Base-by-base conservation (phyloP, 768 basidiomycete genomes). In the Termitomyces sp. region DNA sequence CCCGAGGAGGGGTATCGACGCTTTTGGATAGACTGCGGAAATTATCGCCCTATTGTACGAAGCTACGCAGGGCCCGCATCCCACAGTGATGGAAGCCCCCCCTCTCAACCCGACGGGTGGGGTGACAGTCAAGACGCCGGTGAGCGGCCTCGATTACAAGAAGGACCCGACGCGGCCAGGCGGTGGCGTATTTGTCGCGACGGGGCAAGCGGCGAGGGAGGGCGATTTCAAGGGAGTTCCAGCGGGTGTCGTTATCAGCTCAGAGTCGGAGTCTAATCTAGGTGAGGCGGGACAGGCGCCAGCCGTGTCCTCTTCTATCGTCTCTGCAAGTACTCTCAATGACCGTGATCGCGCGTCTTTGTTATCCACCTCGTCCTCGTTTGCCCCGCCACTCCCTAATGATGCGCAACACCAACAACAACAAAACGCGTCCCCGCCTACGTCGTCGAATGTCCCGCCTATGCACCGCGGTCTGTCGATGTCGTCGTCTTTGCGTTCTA, bases 11-110 rank as follows among this genome's bases (percentile, higher is more conserved):
- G n/a, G 50, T n/a, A 47, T 59, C 57, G 48, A 60, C 41, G 20
- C 7, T 51, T n/a, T 20, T 12, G 43, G 65, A 63, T 71, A 95
- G 91, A 93, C 92, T 0, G 86, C 92, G 49, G 95, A 98, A 74
- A 95, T 96, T 57, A 96, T 97, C 64, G 81, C 90, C 6, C 77
- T 98, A 28, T 78, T 97, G 38, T 95, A 93, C 71, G 93, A 95
- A 74, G 93, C 95, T 13, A 96, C 95, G n/a, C 89, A 91, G 70
- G 88, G 88, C n/a, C 80, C 68, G 50, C 76, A 69, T 51, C 66
- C 76, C 60, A 77, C 76, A 9, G 20, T 56, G 4, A 72, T 85
- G 55, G 82, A 85, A 64, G 78, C 84, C 0, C 84, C 87, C 10
- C 77, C 82, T 16, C 78, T 93, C 58, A 95, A 94, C 69, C 93